Conservation (phyloP, 2,329 filamentous ascomycete species). For the Xylariaceae sp. region DNA sequence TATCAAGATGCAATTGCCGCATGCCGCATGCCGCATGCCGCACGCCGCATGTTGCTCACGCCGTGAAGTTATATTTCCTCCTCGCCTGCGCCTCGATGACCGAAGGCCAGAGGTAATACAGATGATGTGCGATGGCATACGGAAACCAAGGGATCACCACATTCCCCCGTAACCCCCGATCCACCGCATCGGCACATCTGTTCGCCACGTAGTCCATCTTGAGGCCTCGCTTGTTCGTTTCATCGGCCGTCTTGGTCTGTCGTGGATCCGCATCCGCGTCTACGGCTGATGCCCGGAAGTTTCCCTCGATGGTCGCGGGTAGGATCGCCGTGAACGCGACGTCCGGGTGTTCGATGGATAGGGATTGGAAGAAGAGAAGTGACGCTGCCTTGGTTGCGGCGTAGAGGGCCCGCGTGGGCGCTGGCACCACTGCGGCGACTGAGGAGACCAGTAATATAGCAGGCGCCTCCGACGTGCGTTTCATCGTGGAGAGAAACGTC, state of each 20-base stretch:
- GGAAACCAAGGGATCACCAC: constrained; percentile 31
- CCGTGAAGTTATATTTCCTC: constrained; percentile 30
- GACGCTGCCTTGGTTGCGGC: constrained; percentile 33
- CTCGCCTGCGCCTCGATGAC: constrained; percentile 29
- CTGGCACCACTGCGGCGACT: constrained; percentile 29
- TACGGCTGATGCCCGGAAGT: constrained; percentile 33
- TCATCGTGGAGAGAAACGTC: constrained; percentile 30
- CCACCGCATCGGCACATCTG: constrained; percentile 29
- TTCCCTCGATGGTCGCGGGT: constrained; percentile 33
- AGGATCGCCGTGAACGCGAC: constrained; percentile 31
- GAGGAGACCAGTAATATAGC: constrained; percentile 29
- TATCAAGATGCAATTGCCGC: too few relatives aligned
- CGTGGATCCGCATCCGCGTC: constrained; percentile 27
- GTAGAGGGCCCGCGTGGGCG: constrained; percentile 33
- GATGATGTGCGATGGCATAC: constrained; percentile 27
- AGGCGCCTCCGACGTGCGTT: constrained; percentile 28
- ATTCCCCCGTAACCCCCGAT: constrained; percentile 24
- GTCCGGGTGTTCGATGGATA: constrained; percentile 32
- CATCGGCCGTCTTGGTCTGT: constrained; percentile 5
- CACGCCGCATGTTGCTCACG: neutral
- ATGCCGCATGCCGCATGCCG: too few relatives aligned
- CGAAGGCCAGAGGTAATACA: constrained; percentile 31
- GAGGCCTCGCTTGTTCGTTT: constrained; percentile 30
- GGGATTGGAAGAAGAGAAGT: constrained; percentile 31
- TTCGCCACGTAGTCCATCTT: constrained; percentile 29